Evolutionary conservation across 805 yeast genomes (phyloP).

Genomic region (Ogataea pini): DNA sequence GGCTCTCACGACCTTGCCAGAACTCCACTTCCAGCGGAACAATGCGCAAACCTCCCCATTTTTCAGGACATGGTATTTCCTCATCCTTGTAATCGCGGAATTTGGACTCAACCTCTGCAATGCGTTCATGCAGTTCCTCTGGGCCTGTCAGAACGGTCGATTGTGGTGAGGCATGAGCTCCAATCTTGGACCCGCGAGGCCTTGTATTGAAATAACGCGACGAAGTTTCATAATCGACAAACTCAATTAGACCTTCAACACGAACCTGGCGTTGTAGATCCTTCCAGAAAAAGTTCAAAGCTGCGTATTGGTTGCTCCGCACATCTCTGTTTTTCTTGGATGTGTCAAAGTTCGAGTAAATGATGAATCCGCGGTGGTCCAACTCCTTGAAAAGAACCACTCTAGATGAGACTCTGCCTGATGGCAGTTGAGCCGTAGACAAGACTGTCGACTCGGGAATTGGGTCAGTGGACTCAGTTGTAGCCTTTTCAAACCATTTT

Average conservation of each 20-base stretch:
- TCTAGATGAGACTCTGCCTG: conserved; percentile 87
- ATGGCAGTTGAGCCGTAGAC: conserved; percentile 86
- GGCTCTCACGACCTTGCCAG: conserved; percentile 93
- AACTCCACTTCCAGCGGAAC: conserved; percentile 91
- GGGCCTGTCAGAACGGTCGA: conserved; percentile 57
- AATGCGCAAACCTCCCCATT: conserved; percentile 93
- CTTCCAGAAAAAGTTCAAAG: conserved; percentile 91
- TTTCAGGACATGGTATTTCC: conserved; percentile 85
- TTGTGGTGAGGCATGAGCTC: conserved; percentile 98
- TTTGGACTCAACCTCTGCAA: conserved; percentile 48
- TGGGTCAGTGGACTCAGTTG: conserved; percentile 48
- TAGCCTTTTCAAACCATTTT: conserved; percentile 82
- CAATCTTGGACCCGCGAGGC: conserved; percentile 90
- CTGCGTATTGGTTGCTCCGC: conserved; percentile 71
- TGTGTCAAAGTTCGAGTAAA: conserved; percentile 89
- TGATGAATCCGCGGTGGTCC: conserved; percentile 78
- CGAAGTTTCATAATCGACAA: conserved; percentile 69
- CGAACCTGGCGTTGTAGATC: conserved; percentile 89
- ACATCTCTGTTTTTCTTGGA: conserved; percentile 80
- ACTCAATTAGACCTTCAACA: conserved; percentile 82
- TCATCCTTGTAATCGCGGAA: conserved; percentile 56
- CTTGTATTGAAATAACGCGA: conserved; percentile 80
- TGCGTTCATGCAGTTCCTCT: conserved; percentile 59
- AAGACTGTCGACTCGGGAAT: conserved; percentile 84
- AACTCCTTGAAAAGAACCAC: conserved; percentile 86